Evolutionary conservation across 768 basidiomycete species (phyloP), one percentile per base, ranked within the genome.

Genomic region (Galerina sulciceps): DNA sequence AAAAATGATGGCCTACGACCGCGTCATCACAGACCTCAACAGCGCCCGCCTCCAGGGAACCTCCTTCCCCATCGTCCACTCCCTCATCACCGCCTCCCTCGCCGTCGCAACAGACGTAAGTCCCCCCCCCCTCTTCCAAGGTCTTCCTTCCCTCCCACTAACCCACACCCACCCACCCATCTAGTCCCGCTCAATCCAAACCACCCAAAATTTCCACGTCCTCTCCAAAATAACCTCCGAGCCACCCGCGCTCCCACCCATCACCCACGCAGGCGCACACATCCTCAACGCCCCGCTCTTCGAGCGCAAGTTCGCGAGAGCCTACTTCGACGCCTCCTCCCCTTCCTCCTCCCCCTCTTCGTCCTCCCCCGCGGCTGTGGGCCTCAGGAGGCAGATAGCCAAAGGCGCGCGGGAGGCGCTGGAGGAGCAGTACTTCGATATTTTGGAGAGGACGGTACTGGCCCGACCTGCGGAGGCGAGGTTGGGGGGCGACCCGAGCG

Each of bases 1-100:
- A 73, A 93, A 92, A 75, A 95, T 98, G 95, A 93, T 98, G 90
- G 88, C 87, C 11, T 99, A 98, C 71, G 92, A 96, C 77, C 85
- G 86, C 47, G 88, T 91, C 34, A 78, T 98, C 42, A 78, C 83
- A 6, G 86, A 92, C 20, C 77, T 98, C 50, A 95, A 97, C 75
- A 73, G 79, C 38, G 84, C 91, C 0, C 79, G 94, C 42, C 75
- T 89, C 15, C 84, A 87, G 2, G 89, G 85, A 15, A 86, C 80
- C 5, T 92, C 88, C 1, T 94, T 82, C 71, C 91, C 92, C 6
- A 80, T 94, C 59, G 75, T 94, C 8, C 89, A 93, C 64, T 76
- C 86, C 1, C 79, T 93, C 42, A 82, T 86, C 43, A 82, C 90
- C 53, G 90, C 89, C 9, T 85, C 91, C 6, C 73, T 82, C 6